Conservation (phyloP, 202 grass and related monocot genomes). For the Zoysia matrella region DNA sequence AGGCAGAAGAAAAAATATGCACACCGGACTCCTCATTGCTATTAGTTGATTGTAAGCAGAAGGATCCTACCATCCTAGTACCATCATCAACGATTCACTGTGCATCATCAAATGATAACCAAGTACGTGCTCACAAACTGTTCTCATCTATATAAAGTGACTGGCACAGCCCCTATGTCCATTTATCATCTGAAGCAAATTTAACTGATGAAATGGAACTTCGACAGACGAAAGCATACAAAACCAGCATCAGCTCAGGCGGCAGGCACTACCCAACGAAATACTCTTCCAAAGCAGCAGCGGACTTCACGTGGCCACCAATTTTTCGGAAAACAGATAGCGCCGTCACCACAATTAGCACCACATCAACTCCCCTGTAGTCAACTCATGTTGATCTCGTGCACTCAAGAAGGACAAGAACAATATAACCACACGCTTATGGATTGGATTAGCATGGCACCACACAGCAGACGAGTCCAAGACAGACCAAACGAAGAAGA, state of each 20-base stretch:
- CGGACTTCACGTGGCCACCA: too few species aligned
- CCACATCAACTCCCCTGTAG: too few species aligned
- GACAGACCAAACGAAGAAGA: too few species aligned
- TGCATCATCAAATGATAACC: background rate
- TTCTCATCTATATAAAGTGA: background rate
- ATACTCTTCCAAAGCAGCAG: too few species aligned
- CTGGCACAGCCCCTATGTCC: background rate
- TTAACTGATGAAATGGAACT: background rate
- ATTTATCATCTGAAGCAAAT: conserved; percentile 12
- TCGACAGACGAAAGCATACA: background rate
- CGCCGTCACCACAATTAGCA: too few species aligned
- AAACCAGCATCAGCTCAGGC: background rate
- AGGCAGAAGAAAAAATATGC: background rate
- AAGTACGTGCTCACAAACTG: background rate
- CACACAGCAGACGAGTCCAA: too few species aligned
- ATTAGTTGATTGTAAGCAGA: background rate
- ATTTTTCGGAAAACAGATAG: too few species aligned
- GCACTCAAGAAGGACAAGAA: too few species aligned
- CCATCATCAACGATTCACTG: background rate
- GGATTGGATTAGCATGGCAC: too few species aligned
- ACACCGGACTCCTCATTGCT: background rate
- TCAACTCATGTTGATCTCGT: too few species aligned
- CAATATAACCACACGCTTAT: too few species aligned
- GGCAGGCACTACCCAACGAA: too few species aligned
- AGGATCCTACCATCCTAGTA: conserved; percentile 10